phyloP scores from a whole-genome alignment of 805 yeast genomes.

The Metschnikowia vanudenii region DNA sequence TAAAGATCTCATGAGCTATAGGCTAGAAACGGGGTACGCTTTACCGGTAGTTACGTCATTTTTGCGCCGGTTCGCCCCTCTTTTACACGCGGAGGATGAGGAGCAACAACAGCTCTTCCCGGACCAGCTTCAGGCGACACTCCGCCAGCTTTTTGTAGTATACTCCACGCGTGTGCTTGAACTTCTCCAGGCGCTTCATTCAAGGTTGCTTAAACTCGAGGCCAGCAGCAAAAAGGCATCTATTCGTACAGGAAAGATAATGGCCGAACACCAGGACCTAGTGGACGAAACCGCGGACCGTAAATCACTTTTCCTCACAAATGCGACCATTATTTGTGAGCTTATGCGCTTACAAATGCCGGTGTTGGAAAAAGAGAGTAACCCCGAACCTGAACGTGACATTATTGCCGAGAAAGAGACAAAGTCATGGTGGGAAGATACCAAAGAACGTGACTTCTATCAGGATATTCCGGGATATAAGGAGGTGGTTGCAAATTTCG shows the following conservation, averaged over 20 bases:
- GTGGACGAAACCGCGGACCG: constrained; percentile 9
- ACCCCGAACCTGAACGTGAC: constrained; percentile 22
- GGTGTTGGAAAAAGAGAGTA: constrained; percentile 24
- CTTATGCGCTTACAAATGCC: constrained; percentile 10
- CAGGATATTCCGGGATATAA: constrained; percentile 48
- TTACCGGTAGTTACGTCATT: constrained; percentile 47
- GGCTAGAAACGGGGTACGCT: constrained; percentile 29
- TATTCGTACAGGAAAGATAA: constrained; percentile 62
- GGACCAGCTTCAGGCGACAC: constrained; percentile 13
- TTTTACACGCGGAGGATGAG: not conserved
- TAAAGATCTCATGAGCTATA: constrained; percentile 30
- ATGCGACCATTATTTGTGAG: constrained; percentile 13
- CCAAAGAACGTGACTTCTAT: constrained; percentile 65
- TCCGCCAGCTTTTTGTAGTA: constrained; percentile 36
- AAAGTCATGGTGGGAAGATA: constrained; percentile 56
- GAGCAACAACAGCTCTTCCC: not conserved
- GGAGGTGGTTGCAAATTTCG: constrained; percentile 26
- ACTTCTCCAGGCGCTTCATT: constrained; percentile 34
- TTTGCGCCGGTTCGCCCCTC: constrained; percentile 20
- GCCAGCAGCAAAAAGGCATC: constrained; percentile 51
- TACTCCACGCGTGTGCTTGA: constrained; percentile 32
- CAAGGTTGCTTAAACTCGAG: constrained; percentile 33
- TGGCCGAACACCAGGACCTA: constrained; percentile 35
- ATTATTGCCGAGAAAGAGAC: constrained; percentile 2
- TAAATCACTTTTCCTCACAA: constrained; percentile 3